Percentiles rank a stretch among this genome's conserved stretches.
These are phyloP conservation scores for Gilbertella persicaria DNA, from an alignment of 371 early-diverging fungal species.

Conservation along the genomic window DNA sequence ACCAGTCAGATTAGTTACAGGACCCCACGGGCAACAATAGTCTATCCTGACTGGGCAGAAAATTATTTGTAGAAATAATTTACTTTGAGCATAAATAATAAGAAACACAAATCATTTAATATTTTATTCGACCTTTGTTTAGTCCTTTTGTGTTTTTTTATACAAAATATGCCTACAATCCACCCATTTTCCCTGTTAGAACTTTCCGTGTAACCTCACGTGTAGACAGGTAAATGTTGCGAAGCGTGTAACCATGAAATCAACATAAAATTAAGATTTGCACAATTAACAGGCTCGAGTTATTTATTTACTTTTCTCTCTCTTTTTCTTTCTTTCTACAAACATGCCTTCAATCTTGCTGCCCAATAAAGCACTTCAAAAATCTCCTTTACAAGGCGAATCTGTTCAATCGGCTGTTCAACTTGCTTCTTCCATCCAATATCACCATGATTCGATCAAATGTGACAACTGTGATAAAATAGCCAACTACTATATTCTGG, in stretches of 20 bases:
- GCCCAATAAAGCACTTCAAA: constrained; percentile 6
- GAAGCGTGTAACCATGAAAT: constrained; percentile 1
- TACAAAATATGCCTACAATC: no score
- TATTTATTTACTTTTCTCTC: constrained; percentile 1
- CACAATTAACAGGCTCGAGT: not conserved
- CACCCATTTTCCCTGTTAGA: not conserved
- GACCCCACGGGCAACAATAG: no score
- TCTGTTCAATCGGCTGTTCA: constrained; percentile 11
- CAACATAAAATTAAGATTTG: constrained; percentile 6
- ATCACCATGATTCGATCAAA: constrained; percentile 16
- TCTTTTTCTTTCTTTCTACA: not conserved
- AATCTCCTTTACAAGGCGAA: not conserved
- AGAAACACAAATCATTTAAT: not conserved
- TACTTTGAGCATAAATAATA: no score
- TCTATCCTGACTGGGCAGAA: no score
- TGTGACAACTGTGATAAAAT: constrained; percentile 22
- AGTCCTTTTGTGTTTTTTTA: not conserved
- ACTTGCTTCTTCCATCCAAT: constrained; percentile 14
- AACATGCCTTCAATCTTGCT: constrained; percentile 15
- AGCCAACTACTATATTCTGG: constrained; percentile 18
- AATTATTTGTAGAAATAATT: no score
- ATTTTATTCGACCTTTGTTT: not conserved
- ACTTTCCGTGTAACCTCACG: not conserved
- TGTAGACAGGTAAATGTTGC: not conserved
- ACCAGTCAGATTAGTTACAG: no score